These are phyloP conservation scores for Dalechampia spathulata DNA, from an alignment of 441 rosid species.

Conservation along the genomic window DNA sequence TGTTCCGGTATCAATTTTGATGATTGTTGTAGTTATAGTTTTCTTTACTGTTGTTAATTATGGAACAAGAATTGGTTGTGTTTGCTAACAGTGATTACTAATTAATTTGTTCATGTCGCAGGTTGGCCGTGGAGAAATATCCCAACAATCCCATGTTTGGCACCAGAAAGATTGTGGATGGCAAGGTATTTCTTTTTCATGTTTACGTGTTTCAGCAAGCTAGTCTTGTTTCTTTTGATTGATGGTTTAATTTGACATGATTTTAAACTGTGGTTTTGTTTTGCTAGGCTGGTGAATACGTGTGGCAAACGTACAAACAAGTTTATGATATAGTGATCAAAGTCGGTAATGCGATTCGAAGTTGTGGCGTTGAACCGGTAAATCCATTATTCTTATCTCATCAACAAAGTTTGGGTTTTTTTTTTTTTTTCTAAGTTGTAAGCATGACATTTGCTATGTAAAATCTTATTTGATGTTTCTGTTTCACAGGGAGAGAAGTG, in stretches of 20 bases:
- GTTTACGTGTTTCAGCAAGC: not conserved
- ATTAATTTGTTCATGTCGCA: conserved; percentile 21
- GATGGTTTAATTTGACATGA: not conserved
- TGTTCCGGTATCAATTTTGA: too few relatives aligned
- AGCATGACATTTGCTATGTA: not conserved
- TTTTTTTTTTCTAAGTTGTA: not conserved
- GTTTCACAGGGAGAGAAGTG: conserved; percentile 65
- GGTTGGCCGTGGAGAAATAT: conserved; percentile 68
- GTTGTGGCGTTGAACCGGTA: conserved; percentile 75
- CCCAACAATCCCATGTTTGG: conserved; percentile 86
- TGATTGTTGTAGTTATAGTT: not conserved
- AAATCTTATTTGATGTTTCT: conserved; percentile 1
- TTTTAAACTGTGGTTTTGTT: conserved; percentile 3
- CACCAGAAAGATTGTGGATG: conserved; percentile 56
- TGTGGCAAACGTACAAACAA: conserved; percentile 75
- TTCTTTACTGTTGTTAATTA: not conserved
- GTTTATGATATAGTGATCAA: conserved; percentile 70
- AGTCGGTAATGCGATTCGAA: conserved; percentile 76
- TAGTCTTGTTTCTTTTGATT: not conserved
- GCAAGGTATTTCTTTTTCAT: conserved; percentile 36
- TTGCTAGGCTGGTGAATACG: conserved; percentile 66
- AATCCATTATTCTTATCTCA: not conserved
- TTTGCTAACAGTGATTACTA: conserved; percentile 1
- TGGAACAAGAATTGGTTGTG: too few relatives aligned
- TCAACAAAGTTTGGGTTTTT: not conserved